Percentiles rank a stretch among this genome's conserved stretches.
Conservation (phyloP, 1,139 yeast species). For the Diutina catenulata region DNA sequence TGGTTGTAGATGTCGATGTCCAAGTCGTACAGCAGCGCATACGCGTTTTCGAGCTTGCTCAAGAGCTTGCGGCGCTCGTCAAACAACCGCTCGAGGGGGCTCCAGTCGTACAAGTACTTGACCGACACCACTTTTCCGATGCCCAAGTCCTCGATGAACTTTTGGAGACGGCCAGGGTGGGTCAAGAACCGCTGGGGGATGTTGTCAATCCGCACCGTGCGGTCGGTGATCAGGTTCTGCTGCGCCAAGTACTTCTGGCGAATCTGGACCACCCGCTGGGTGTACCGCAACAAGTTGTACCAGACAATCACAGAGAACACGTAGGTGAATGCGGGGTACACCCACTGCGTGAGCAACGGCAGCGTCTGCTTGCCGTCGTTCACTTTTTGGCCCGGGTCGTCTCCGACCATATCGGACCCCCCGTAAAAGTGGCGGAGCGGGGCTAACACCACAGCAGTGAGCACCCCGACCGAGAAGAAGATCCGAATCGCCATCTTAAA, state of each 20-base stretch:
- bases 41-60: constrained; percentile 29
- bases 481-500: constrained; percentile 35
- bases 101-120: constrained; percentile 45
- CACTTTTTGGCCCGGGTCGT: too few relatives aligned
- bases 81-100: constrained; percentile 32
- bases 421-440: constrained; percentile 31
- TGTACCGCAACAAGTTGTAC: constrained; percentile 25
- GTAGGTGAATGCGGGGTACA: constrained; percentile 32
- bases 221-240: constrained; percentile 84
- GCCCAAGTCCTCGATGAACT: constrained; percentile 47
- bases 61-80: constrained; percentile 22
- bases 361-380: constrained; percentile 7
- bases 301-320: constrained; percentile 34
- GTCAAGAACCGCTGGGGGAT: constrained; percentile 57
- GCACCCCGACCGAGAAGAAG: constrained; percentile 22
- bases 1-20: constrained; percentile 26
- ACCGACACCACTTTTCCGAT: constrained; percentile 49
- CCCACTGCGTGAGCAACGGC: constrained; percentile 15
- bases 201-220: constrained; percentile 83
- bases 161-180: background rate
- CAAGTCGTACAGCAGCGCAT: constrained; percentile 34
- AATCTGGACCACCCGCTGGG: constrained; percentile 29
- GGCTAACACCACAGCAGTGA: constrained; percentile 30
- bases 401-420: constrained; percentile 9
- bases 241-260: constrained; percentile 70